These are phyloP conservation scores for Claviceps paspali DNA, from an alignment of 2,329 filamentous ascomycete genomes.

Conservation along the genomic window DNA sequence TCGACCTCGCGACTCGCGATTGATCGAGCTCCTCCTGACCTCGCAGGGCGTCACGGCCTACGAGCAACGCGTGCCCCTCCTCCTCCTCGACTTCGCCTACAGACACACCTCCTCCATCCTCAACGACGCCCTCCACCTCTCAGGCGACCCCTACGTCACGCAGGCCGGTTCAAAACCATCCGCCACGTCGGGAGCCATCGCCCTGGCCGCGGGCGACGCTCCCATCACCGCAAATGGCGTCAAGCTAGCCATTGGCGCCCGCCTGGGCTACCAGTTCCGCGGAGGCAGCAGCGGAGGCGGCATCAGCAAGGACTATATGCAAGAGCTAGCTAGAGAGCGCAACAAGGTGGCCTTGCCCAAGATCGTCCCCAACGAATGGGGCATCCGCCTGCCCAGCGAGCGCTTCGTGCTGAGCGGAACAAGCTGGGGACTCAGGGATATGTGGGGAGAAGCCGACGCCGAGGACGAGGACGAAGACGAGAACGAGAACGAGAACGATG, in stretches of 20 bases:
- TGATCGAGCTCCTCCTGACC: slow-evolving; percentile 65
- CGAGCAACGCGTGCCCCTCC: slow-evolving; percentile 67
- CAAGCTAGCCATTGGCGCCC: slow-evolving; percentile 54
- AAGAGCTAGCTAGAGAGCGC: slow-evolving; percentile 56
- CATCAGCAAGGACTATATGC: slow-evolving; percentile 58
- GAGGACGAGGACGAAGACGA: slow-evolving; percentile 26
- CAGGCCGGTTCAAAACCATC: slow-evolving; percentile 39
- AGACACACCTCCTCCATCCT: slow-evolving; percentile 61
- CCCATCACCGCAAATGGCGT: slow-evolving; percentile 51
- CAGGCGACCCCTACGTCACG: slow-evolving; percentile 50
- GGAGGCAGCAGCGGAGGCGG: slow-evolving; percentile 36
- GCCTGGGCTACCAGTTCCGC: slow-evolving; percentile 55
- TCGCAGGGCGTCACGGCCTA: slow-evolving; percentile 67
- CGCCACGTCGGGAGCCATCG: slow-evolving; percentile 32
- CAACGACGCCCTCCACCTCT: slow-evolving; percentile 53
- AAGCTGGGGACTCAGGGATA: slow-evolving; percentile 47
- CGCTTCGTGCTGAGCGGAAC: slow-evolving; percentile 52
- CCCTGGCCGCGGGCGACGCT: slow-evolving; percentile 33
- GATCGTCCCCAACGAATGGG: slow-evolving; percentile 51
- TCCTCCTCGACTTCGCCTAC: slow-evolving; percentile 78
- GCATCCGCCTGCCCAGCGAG: slow-evolving; percentile 50
- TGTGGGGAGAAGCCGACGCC: slow-evolving; percentile 36
- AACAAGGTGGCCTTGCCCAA: slow-evolving; percentile 52
- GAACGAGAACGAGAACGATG: slow-evolving; percentile 26
- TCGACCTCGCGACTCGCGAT: slow-evolving; percentile 62